Percentiles rank a stretch among this genome's conserved stretches.
phyloP scores from a whole-genome alignment of 768 basidiomycete species.

The Mycena rosella region DNA sequence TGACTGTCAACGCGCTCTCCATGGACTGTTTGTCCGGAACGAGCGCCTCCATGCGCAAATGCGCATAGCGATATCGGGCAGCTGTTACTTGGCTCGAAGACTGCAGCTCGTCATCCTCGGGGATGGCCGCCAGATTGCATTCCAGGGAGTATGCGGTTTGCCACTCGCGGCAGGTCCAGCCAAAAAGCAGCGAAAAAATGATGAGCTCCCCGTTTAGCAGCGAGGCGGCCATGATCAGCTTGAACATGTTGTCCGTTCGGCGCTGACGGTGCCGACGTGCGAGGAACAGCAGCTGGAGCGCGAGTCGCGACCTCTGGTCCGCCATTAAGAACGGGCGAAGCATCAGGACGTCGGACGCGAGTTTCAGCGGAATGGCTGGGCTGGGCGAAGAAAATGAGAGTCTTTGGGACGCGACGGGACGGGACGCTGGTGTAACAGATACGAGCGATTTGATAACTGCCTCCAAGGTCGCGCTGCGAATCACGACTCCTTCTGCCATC shows the following conservation, averaged over 20 bases:
- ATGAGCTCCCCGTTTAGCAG: slow-evolving; percentile 85
- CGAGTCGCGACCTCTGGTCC: slow-evolving; percentile 59
- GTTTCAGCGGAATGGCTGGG: slow-evolving; percentile 30
- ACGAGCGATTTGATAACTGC: slow-evolving; percentile 50
- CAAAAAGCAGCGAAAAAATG: slow-evolving; percentile 79
- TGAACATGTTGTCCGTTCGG: slow-evolving; percentile 72
- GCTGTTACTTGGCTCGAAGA: slow-evolving; percentile 27
- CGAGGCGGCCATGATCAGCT: slow-evolving; percentile 70
- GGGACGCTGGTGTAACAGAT: slow-evolving; percentile 26
- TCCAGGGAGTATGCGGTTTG: slow-evolving; percentile 54
- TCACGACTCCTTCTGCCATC: slow-evolving; percentile 64
- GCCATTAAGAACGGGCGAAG: slow-evolving; percentile 52
- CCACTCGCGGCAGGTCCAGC: slow-evolving; percentile 73
- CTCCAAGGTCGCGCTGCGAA: slow-evolving; percentile 66
- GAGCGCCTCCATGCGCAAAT: slow-evolving; percentile 32
- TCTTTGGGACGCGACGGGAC: slow-evolving; percentile 27
- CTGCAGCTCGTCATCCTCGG: slow-evolving; percentile 34
- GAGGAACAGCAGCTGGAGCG: slow-evolving; percentile 63
- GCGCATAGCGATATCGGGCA: slow-evolving; percentile 27
- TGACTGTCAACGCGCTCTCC: slow-evolving; percentile 48
- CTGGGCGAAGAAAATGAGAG: slow-evolving; percentile 31
- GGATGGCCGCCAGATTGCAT: slow-evolving; percentile 36
- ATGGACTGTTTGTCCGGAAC: slow-evolving; percentile 34
- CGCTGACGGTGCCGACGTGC: slow-evolving; percentile 69
- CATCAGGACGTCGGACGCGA: slow-evolving; percentile 41